Evolutionary conservation across 129 eudicot genomes (phyloP).

Genomic region (Saussurea involucrata): DNA sequence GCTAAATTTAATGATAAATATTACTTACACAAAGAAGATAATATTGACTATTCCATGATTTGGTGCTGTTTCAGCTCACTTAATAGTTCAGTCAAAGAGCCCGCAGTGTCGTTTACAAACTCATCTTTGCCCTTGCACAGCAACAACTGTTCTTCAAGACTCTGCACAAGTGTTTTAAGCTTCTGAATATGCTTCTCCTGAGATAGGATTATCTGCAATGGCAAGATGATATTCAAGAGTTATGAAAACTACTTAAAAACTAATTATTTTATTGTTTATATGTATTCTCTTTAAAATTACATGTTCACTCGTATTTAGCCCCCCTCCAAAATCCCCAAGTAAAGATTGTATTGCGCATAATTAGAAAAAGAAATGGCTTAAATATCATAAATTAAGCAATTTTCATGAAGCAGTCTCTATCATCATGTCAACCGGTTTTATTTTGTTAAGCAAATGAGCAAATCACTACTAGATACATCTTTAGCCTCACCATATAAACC

Average conservation of each 20-base stretch:
- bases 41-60: conserved; percentile 28
- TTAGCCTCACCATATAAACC: neutral
- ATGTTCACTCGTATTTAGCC: neutral
- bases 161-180: conserved; percentile 44
- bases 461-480: neutral
- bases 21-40: conserved; percentile 14
- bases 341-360: neutral
- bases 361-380: too few relatives aligned
- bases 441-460: neutral
- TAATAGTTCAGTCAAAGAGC: conserved; percentile 32
- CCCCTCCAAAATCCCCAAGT: neutral
- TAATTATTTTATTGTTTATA: neutral
- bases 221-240: neutral
- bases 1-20: neutral
- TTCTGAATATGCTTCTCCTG: conserved; percentile 49
- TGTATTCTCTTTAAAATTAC: neutral
- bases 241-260: neutral
- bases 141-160: conserved; percentile 43
- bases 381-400: too few relatives aligned
- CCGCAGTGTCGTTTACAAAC: conserved; percentile 17
- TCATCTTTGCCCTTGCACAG: conserved; percentile 35
- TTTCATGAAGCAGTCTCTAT: too few relatives aligned
- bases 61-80: conserved; percentile 31
- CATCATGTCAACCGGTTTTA: too few relatives aligned
- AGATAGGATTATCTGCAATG: conserved; percentile 48